A percentile compares a stretch with the other conserved stretches of the same genome.
Conservation (phyloP, 163 green algal species). For the Prototheca cutis region DNA sequence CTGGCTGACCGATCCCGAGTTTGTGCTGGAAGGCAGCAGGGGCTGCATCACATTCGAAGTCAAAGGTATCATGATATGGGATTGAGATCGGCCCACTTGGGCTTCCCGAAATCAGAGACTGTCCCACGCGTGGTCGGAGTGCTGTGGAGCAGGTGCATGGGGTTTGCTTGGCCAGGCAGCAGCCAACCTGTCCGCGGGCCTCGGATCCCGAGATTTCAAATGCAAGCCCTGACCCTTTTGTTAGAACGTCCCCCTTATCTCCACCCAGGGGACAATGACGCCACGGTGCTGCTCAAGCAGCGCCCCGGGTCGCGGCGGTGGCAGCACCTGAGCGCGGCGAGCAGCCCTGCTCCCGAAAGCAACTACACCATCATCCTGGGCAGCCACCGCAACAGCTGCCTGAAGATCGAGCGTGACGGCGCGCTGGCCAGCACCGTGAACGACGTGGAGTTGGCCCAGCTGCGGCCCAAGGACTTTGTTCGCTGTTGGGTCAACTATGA, state of each 20-base stretch:
- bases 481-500: slow-evolving; percentile 64
- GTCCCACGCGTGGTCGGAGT: too few species aligned
- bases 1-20: slow-evolving; percentile 62
- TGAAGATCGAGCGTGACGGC: slow-evolving; percentile 66
- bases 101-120: too few species aligned
- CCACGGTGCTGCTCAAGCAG: slow-evolving; percentile 72
- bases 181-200: neutral
- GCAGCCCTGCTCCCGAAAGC: slow-evolving; percentile 16
- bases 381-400: slow-evolving; percentile 76
- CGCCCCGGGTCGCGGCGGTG: slow-evolving; percentile 52
- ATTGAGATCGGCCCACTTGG: too few species aligned
- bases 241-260: neutral
- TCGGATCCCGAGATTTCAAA: neutral
- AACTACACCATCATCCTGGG: slow-evolving; percentile 88
- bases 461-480: slow-evolving; percentile 35
- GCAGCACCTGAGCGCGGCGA: slow-evolving; percentile 41
- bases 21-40: slow-evolving; percentile 31
- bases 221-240: neutral
- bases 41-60: slow-evolving; percentile 65
- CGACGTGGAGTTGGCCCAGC: slow-evolving; percentile 29
- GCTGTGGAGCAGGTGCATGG: too few species aligned
- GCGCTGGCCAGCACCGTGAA: slow-evolving; percentile 18
- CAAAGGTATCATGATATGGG: too few species aligned
- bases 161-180: too few species aligned
- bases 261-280: slow-evolving; percentile 75